phyloP scores from a whole-genome alignment of 2,329 filamentous ascomycete genomes.

The Xylariaceae sp. region DNA sequence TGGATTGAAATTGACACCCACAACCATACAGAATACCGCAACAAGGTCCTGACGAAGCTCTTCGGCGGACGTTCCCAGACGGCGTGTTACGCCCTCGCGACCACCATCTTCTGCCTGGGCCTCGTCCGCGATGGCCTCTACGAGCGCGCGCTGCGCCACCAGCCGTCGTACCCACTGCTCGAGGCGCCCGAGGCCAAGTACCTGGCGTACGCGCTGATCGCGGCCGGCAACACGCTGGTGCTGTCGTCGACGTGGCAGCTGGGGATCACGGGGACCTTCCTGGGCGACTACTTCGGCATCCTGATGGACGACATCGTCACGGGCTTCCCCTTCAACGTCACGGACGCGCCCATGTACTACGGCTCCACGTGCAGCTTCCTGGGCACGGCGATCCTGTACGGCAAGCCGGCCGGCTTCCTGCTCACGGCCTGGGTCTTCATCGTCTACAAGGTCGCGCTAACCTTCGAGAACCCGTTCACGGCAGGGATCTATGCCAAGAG shows the following conservation, averaged over 20 bases:
- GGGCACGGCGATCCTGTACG: constrained; percentile 77
- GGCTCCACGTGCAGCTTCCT: constrained; percentile 90
- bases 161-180: constrained; percentile 72
- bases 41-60: constrained; percentile 80
- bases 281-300: constrained; percentile 98
- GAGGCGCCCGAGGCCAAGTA: constrained; percentile 54
- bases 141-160: constrained; percentile 73
- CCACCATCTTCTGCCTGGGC: constrained; percentile 86
- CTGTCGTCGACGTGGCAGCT: constrained; percentile 86
- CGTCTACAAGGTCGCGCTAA: constrained; percentile 76
- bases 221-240: constrained; percentile 76
- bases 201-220: constrained; percentile 67
- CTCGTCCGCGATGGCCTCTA: constrained; percentile 85
- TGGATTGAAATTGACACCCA: not conserved
- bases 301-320: constrained; percentile 94
- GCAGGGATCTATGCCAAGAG: constrained; percentile 87
- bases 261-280: constrained; percentile 90
- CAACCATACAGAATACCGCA: constrained; percentile 91
- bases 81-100: constrained; percentile 86
- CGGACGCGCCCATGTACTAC: constrained; percentile 91
- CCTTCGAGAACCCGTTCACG: constrained; percentile 93
- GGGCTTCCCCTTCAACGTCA: constrained; percentile 92
- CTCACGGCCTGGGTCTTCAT: constrained; percentile 70
- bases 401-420: constrained; percentile 80
- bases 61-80: constrained; percentile 72